Conservation (phyloP, 78 protist genomes). For the Dictyostelium capitatum region DNA sequence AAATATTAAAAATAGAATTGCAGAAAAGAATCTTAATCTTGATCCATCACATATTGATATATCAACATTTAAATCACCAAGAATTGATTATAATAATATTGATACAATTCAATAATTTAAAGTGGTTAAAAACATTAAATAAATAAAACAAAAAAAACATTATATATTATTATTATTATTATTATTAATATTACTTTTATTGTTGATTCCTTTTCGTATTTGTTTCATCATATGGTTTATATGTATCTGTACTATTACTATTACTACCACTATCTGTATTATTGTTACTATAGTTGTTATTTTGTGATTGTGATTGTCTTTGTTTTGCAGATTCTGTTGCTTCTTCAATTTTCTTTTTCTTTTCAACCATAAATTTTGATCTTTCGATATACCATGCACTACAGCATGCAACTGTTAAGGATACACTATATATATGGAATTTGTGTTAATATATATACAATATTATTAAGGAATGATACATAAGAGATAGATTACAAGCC, state of each 20-base stretch:
- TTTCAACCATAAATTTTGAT: constrained; percentile 42
- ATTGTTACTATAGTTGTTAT: neutral
- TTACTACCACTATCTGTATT: neutral
- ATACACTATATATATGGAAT: neutral
- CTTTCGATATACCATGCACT: constrained; percentile 24
- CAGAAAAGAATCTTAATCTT: neutral
- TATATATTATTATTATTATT: too few relatives aligned
- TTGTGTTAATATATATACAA: neutral
- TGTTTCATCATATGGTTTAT: constrained; percentile 18
- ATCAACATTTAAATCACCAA: constrained; percentile 19
- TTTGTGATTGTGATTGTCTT: neutral
- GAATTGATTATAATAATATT: constrained; percentile 40
- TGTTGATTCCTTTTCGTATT: neutral
- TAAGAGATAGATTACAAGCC: neutral
- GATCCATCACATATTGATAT: neutral
- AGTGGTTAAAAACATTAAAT: too few relatives aligned
- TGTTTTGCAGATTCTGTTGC: neutral
- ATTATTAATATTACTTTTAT: too few relatives aligned
- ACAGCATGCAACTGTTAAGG: constrained; percentile 16
- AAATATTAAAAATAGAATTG: constrained; percentile 23
- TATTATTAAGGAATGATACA: neutral
- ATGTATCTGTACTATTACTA: neutral
- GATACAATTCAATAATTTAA: neutral
- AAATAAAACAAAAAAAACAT: too few relatives aligned
- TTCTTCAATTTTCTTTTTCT: constrained; percentile 25